Evolutionary conservation across 208 protist species (phyloP), one percentile per base, ranked within the genome.

Genomic region (Trypanosoma platydactyli): DNA sequence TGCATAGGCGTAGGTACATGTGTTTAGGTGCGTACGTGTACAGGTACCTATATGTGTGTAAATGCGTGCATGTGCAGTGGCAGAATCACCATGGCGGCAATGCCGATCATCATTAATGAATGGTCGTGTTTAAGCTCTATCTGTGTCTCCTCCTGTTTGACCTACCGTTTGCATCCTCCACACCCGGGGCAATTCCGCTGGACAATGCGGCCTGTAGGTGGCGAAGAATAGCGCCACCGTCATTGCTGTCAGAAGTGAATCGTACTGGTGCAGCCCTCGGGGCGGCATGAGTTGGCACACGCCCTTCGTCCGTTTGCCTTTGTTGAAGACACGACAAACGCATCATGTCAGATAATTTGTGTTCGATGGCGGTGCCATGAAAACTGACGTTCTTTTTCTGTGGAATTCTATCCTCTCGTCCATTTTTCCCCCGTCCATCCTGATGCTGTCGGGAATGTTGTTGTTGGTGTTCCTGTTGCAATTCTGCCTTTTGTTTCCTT

Each of bases 221-320:
- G 11, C 73, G 65, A 57, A 79, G 60, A 33, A 79, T 41, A 5
- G 65, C 57, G 29, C 9, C 20, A 41, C 68, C 73, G 64, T 79
- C 68, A 27, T 50, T 6, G 35, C 42, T 57, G 41, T 73, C 59
- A 42, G 30, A 40, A 16, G 59, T 75, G 35, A 79, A 57, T 4
- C 48, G 73, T 30, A 75, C 50, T 4, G 55, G 1, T 45, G 13
- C 30, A 27, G 59, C 22, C 40, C 24, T 44, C 59, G n/a, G 33
- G 24, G 22, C 45, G 24, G 40, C 30, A 15, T 30, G 24, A 9
- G 18, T 24, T 29, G 16, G 11, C 12, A 20, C 18, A 46, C 7
- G 20, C 22, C 41, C 7, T 29, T 55, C 12, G 30, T 40, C 22
- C 27, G 9, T 15, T 51, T n/a, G 7, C 1, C 13, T 11, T 5